A percentile compares a stretch with the other conserved stretches of the same genome.
These are phyloP conservation scores for Psilocybe sp. DNA, from an alignment of 768 basidiomycete species.

Conservation along the genomic window DNA sequence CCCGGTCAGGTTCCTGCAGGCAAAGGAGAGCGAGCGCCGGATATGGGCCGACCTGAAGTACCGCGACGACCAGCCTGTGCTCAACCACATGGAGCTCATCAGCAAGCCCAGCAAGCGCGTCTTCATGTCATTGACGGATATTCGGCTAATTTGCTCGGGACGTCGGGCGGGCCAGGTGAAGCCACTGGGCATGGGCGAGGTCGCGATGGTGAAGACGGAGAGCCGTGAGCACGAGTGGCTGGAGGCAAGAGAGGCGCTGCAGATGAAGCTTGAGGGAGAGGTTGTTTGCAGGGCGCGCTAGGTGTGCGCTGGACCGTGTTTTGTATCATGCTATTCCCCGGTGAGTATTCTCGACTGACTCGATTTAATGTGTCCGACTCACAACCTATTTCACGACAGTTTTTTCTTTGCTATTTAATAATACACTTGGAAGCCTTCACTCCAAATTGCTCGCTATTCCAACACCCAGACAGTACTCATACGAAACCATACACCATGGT, in stretches of 20 bases:
- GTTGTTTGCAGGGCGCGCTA: slow-evolving; percentile 77
- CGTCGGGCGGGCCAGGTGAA: slow-evolving; percentile 72
- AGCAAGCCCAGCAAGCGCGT: slow-evolving; percentile 82
- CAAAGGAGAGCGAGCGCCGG: slow-evolving; percentile 63
- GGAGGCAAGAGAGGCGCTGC: slow-evolving; percentile 90
- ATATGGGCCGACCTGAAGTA: slow-evolving; percentile 97
- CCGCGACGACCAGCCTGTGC: slow-evolving; percentile 83
- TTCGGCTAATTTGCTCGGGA: slow-evolving; percentile 79
- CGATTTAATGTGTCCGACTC: neutral
- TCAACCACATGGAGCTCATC: slow-evolving; percentile 76
- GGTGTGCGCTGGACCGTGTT: neutral
- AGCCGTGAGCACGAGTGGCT: slow-evolving; percentile 77
- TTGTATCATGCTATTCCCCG: neutral
- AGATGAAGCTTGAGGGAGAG: slow-evolving; percentile 77
- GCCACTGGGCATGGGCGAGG: slow-evolving; percentile 89
- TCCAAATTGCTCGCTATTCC: too few species aligned
- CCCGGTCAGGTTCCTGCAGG: slow-evolving; percentile 59
- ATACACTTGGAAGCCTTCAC: too few species aligned
- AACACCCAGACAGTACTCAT: too few species aligned
- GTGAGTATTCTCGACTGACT: neutral
- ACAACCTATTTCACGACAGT: too few species aligned
- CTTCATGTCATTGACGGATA: slow-evolving; percentile 69
- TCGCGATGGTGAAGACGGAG: slow-evolving; percentile 78
- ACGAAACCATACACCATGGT: too few species aligned
- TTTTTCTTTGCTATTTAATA: too few species aligned